Percentiles rank a stretch among this genome's conserved stretches.
These are phyloP conservation scores for Myxozyma mucilagina DNA, from an alignment of 805 yeast genomes.

Conservation along the genomic window DNA sequence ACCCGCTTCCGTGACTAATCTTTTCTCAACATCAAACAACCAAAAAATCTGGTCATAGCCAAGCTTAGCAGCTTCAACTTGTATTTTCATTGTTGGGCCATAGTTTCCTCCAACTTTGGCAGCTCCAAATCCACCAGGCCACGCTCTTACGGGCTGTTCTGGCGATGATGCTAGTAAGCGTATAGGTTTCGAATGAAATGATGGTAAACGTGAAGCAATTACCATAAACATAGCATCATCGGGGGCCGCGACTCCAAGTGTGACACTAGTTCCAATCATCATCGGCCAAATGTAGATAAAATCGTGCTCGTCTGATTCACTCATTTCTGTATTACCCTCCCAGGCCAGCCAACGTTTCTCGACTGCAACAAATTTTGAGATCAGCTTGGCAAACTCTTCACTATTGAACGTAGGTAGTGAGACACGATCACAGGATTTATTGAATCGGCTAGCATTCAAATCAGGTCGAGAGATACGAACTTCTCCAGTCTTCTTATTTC, in stretches of 20 bases:
- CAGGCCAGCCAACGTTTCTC: conserved; percentile 51
- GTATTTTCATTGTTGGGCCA: conserved; percentile 53
- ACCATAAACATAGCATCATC: conserved; percentile 47
- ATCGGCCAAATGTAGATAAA: conserved; percentile 52
- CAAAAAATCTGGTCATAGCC: conserved; percentile 57
- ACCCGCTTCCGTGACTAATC: conserved; percentile 56
- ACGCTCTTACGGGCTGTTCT: conserved; percentile 50
- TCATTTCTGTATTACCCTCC: conserved; percentile 39
- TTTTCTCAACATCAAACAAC: conserved; percentile 52
- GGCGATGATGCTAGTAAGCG: conserved; percentile 53
- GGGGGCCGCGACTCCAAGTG: conserved; percentile 51
- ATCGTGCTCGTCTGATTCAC: conserved; percentile 36
- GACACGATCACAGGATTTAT: conserved; percentile 51
- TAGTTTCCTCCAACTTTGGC: conserved; percentile 58
- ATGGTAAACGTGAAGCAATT: conserved; percentile 50
- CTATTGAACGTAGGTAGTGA: conserved; percentile 51
- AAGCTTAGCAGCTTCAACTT: conserved; percentile 47
- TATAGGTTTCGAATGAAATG: conserved; percentile 52
- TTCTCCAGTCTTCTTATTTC: conserved; percentile 20
- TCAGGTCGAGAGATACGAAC: conserved; percentile 46
- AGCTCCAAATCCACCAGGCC: conserved; percentile 60
- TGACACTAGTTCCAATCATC: conserved; percentile 51
- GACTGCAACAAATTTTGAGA: conserved; percentile 46
- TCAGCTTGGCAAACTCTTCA: conserved; percentile 48
- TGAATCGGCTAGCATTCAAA: conserved; percentile 53